phyloP scores from a whole-genome alignment of 1,284 basidiomycete species.

The Retiboletus fuscus region DNA sequence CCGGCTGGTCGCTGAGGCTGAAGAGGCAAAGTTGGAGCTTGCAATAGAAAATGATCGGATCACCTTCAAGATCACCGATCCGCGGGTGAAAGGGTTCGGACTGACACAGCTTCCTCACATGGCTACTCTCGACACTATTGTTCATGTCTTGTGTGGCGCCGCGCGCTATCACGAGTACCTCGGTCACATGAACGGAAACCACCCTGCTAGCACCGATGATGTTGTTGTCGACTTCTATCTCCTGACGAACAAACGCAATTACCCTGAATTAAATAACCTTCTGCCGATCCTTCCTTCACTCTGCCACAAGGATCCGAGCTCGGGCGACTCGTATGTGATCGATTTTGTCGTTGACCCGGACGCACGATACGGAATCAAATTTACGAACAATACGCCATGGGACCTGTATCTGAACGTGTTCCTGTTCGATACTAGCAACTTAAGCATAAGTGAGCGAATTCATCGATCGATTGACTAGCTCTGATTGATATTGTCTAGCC shows the following conservation, averaged over 20 bases:
- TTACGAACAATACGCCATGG: constrained; percentile 31
- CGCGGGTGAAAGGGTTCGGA: constrained; percentile 22
- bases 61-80: constrained; percentile 27
- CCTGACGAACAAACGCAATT: constrained; percentile 19
- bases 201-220: neutral
- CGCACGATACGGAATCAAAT: constrained; percentile 26
- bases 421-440: constrained; percentile 36
- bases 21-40: constrained; percentile 26
- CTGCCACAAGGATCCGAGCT: constrained; percentile 2
- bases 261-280: too few species aligned
- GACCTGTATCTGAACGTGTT: constrained; percentile 39
- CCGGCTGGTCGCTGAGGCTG: neutral
- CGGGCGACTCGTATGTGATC: constrained; percentile 21
- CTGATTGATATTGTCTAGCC: constrained; percentile 10
- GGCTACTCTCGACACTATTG: neutral
- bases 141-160: constrained; percentile 19
- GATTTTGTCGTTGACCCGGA: constrained; percentile 33
- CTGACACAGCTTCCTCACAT: constrained; percentile 16
- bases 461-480: neutral
- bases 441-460: constrained; percentile 28
- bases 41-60: constrained; percentile 4
- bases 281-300: too few species aligned
- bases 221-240: constrained; percentile 34
- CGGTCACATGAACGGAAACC: constrained; percentile 20
- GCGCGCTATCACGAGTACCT: constrained; percentile 39